A percentile compares a stretch with the other conserved stretches of the same genome.
Evolutionary conservation across 2,329 filamentous ascomycete species (phyloP).

Genomic region (Stachybotrys chlorohalonatus): DNA sequence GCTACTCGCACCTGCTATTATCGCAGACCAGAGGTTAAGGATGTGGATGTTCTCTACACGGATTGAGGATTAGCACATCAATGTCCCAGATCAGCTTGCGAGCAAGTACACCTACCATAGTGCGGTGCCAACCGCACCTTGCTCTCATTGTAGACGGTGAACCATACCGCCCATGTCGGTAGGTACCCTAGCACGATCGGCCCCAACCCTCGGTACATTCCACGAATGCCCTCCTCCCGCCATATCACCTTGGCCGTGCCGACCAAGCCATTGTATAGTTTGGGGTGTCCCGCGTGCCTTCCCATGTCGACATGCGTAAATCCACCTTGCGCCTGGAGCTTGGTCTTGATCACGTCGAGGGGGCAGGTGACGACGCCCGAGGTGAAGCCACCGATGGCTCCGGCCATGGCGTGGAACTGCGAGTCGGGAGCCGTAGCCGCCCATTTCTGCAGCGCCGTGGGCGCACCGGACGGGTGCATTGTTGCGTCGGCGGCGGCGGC

Average conservation of each 20-base stretch:
- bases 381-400: slow-evolving; percentile 81
- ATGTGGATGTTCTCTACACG: slow-evolving; percentile 61
- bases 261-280: slow-evolving; percentile 75
- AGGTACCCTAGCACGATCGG: slow-evolving; percentile 94
- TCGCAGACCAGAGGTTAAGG: slow-evolving; percentile 80
- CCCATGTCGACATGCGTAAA: slow-evolving; percentile 49
- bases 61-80: slow-evolving; percentile 6
- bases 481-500: slow-evolving; percentile 19
- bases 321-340: slow-evolving; percentile 88
- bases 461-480: slow-evolving; percentile 18
- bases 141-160: slow-evolving; percentile 89
- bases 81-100: not conserved
- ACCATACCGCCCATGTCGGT: slow-evolving; percentile 96
- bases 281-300: slow-evolving; percentile 38
- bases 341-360: slow-evolving; percentile 98
- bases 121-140: slow-evolving; percentile 64
- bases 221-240: slow-evolving; percentile 77
- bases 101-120: not conserved
- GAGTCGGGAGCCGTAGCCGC: slow-evolving; percentile 46
- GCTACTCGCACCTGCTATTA: slow-evolving; percentile 84
- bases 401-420: slow-evolving; percentile 74
- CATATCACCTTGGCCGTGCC: slow-evolving; percentile 83
- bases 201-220: slow-evolving; percentile 86
- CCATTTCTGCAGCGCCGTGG: slow-evolving; percentile 46
- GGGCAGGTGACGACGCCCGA: slow-evolving; percentile 94